Percentiles rank a stretch among this genome's conserved stretches.
phyloP scores from a whole-genome alignment of 805 yeast species.

The Metschnikowia peoriensis region DNA sequence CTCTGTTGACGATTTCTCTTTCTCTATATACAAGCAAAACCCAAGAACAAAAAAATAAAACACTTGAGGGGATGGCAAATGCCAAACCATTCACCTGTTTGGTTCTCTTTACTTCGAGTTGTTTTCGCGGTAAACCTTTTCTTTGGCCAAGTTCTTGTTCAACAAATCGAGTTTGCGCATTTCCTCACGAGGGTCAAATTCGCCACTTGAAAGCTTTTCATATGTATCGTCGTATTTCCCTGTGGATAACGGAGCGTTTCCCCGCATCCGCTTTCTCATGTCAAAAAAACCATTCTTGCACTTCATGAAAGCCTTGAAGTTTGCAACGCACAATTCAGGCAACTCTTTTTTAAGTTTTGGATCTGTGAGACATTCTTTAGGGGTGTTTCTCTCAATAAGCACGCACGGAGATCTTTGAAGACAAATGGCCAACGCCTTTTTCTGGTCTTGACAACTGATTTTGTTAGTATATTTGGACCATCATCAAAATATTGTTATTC shows the following conservation, averaged over 20 bases:
- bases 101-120: slow-evolving; percentile 24
- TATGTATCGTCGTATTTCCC: slow-evolving; percentile 91
- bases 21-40: not conserved
- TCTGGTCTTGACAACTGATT: slow-evolving; percentile 84
- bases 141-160: slow-evolving; percentile 47
- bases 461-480: not conserved
- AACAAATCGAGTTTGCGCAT: slow-evolving; percentile 65
- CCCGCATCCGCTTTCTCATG: slow-evolving; percentile 86
- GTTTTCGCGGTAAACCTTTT: slow-evolving; percentile 27
- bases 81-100: too few relatives aligned
- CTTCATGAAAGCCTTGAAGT: slow-evolving; percentile 80
- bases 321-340: slow-evolving; percentile 86
- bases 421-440: slow-evolving; percentile 93
- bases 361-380: slow-evolving; percentile 80
- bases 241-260: slow-evolving; percentile 89
- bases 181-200: slow-evolving; percentile 81
- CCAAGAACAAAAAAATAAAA: not conserved
- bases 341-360: slow-evolving; percentile 73
- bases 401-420: slow-evolving; percentile 97
- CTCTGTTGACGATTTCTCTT: not conserved
- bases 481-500: too few relatives aligned
- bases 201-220: slow-evolving; percentile 73
- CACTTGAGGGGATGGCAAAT: too few relatives aligned
- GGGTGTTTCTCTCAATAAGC: slow-evolving; percentile 82
- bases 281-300: slow-evolving; percentile 91